These are phyloP conservation scores for Neonothopanus nambi DNA, from an alignment of 1,284 basidiomycete species.

Conservation along the genomic window DNA sequence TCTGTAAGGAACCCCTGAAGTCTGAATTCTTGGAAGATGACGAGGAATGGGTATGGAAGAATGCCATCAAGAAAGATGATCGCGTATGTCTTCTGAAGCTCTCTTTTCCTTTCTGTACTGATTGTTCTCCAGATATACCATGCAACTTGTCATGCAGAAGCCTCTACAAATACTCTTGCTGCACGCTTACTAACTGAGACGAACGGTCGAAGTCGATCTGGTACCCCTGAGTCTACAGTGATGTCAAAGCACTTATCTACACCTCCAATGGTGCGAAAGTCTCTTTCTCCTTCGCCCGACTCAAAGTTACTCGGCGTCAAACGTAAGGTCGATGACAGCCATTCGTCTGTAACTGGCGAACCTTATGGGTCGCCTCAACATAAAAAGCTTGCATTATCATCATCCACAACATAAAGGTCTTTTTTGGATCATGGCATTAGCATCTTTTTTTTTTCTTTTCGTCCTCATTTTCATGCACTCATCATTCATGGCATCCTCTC, in stretches of 20 bases:
- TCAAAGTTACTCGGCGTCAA: conserved; percentile 57
- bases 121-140: conserved; percentile 69
- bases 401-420: not conserved
- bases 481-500: not conserved
- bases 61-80: conserved; percentile 83
- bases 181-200: conserved; percentile 63
- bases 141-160: conserved; percentile 89
- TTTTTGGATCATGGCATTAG: not conserved
- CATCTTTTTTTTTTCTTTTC: not conserved
- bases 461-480: not conserved
- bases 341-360: conserved; percentile 37
- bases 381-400: conserved; percentile 53
- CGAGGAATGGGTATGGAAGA: conserved; percentile 98
- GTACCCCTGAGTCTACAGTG: conserved; percentile 58
- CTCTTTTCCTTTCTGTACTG: not conserved
- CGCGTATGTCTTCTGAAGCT: conserved; percentile 57
- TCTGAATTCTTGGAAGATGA: conserved; percentile 95
- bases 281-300: conserved; percentile 53
- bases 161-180: conserved; percentile 61
- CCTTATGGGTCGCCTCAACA: conserved; percentile 51
- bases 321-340: conserved; percentile 65
- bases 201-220: conserved; percentile 62
- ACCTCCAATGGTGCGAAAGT: conserved; percentile 37
- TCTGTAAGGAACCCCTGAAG: conserved; percentile 95
- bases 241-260: not conserved